These are phyloP conservation scores for Aspergillus uvarum DNA, from an alignment of 2,329 filamentous ascomycete species.

Conservation along the genomic window DNA sequence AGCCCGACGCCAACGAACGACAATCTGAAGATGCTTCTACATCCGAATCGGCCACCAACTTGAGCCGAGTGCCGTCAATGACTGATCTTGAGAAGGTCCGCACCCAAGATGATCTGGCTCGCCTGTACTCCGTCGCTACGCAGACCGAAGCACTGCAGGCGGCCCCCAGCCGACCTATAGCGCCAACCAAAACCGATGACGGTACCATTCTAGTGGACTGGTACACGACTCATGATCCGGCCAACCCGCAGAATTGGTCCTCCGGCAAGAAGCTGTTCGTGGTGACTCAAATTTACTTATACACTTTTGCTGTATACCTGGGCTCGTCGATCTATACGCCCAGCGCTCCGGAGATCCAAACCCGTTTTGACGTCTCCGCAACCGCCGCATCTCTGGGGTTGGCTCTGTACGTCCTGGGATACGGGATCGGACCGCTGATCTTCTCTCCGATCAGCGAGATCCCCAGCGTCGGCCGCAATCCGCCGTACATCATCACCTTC, in stretches of 20 bases:
- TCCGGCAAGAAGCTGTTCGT: neutral
- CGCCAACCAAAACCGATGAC: slow-evolving; percentile 2
- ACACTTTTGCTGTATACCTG: slow-evolving; percentile 11
- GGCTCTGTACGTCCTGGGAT: slow-evolving; percentile 5
- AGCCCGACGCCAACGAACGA: neutral
- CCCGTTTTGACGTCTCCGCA: neutral
- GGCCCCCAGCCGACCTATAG: slow-evolving; percentile 1
- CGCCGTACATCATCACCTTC: slow-evolving; percentile 5
- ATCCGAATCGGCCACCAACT: neutral
- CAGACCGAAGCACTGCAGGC: slow-evolving; percentile 5
- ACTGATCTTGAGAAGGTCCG: slow-evolving; percentile 4
- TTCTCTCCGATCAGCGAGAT: slow-evolving; percentile 8
- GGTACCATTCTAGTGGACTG: slow-evolving; percentile 7
- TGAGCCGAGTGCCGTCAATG: slow-evolving; percentile 5
- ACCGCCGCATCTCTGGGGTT: slow-evolving; percentile 5
- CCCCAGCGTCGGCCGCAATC: slow-evolving; percentile 6
- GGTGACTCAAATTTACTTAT: slow-evolving; percentile 4
- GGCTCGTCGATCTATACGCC: slow-evolving; percentile 8
- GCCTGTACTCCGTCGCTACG: slow-evolving; percentile 1
- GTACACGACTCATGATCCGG: slow-evolving; percentile 2
- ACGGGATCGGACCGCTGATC: slow-evolving; percentile 6
- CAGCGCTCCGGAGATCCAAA: neutral
- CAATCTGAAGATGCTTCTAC: neutral
- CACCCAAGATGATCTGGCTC: slow-evolving; percentile 1
- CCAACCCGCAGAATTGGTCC: slow-evolving; percentile 10